Percentiles rank a stretch among this genome's conserved stretches.
These are phyloP conservation scores for Phtheirospermum japonicum DNA, from an alignment of 257 asterid genomes.

Conservation along the genomic window DNA sequence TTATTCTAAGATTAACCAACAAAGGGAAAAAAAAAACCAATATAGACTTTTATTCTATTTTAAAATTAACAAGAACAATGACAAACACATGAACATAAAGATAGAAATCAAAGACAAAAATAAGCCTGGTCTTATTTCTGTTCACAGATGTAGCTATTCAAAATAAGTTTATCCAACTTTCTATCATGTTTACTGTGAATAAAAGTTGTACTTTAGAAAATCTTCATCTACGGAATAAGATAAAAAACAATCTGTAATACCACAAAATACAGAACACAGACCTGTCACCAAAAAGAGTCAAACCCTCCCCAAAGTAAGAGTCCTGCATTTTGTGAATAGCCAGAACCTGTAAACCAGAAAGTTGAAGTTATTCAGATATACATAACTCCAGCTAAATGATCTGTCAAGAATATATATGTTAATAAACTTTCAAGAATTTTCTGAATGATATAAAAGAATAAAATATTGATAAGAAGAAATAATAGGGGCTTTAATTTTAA, in stretches of 20 bases:
- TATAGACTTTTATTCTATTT: constrained; percentile 7
- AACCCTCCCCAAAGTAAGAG: constrained; percentile 85
- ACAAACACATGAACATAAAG: constrained; percentile 7
- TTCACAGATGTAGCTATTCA: constrained; percentile 10
- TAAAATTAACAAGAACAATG: constrained; percentile 5
- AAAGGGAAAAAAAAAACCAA: not conserved
- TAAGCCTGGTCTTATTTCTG: not conserved
- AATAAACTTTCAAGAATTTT: not conserved
- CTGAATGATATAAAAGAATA: not conserved
- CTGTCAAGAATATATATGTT: not conserved
- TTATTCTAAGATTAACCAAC: constrained; percentile 19
- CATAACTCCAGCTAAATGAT: constrained; percentile 14
- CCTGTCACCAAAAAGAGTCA: constrained; percentile 86
- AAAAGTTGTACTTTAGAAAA: not conserved
- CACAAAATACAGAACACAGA: constrained; percentile 24
- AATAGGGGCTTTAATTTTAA: not conserved
- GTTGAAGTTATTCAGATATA: constrained; percentile 17
- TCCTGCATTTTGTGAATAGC: constrained; percentile 48
- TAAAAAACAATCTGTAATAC: not conserved
- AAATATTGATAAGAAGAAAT: not conserved
- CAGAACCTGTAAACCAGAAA: constrained; percentile 53
- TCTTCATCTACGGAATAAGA: not conserved
- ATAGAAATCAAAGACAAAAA: not conserved
- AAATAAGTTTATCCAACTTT: constrained; percentile 8
- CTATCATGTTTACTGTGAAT: constrained; percentile 1